phyloP scores from a whole-genome alignment of 1,284 basidiomycete species.

The Baeospora myosura region DNA sequence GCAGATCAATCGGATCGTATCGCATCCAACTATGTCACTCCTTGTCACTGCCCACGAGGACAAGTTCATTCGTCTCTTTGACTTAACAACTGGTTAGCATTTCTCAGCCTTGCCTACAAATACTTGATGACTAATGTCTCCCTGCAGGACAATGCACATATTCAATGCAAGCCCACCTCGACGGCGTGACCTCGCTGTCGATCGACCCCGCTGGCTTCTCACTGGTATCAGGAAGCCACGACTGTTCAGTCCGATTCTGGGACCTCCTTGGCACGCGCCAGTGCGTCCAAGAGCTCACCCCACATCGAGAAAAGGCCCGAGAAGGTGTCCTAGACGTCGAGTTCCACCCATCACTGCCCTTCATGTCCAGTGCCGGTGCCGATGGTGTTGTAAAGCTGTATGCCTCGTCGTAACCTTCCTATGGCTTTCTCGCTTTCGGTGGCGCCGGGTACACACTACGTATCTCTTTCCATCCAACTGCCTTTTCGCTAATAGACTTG shows the following conservation, averaged over 20 bases:
- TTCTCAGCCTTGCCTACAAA: slow-evolving; percentile 1
- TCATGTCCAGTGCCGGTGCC: slow-evolving; percentile 89
- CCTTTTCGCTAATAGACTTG: too few relatives aligned
- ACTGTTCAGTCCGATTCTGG: slow-evolving; percentile 94
- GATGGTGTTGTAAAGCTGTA: slow-evolving; percentile 94
- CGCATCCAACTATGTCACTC: slow-evolving; percentile 86
- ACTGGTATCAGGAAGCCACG: slow-evolving; percentile 86
- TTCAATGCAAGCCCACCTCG: slow-evolving; percentile 86
- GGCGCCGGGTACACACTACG: too few relatives aligned
- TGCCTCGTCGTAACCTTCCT: slow-evolving; percentile 55
- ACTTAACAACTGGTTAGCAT: slow-evolving; percentile 68
- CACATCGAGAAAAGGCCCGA: slow-evolving; percentile 79
- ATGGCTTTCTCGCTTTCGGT: too few relatives aligned
- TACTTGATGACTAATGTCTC: slow-evolving; percentile 9
- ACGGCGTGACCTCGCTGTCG: slow-evolving; percentile 85
- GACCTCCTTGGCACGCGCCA: slow-evolving; percentile 75
- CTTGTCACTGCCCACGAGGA: slow-evolving; percentile 92
- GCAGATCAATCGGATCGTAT: slow-evolving; percentile 85
- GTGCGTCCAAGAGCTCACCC: slow-evolving; percentile 87
- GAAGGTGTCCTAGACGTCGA: slow-evolving; percentile 89
- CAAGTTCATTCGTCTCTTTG: slow-evolving; percentile 87
- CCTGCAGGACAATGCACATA: slow-evolving; percentile 72
- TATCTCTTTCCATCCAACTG: too few relatives aligned
- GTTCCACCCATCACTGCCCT: slow-evolving; percentile 78
- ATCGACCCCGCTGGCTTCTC: slow-evolving; percentile 84